Base-by-base conservation (phyloP, 768 basidiomycete genomes). In the Leucogyrophana mollusca region DNA sequence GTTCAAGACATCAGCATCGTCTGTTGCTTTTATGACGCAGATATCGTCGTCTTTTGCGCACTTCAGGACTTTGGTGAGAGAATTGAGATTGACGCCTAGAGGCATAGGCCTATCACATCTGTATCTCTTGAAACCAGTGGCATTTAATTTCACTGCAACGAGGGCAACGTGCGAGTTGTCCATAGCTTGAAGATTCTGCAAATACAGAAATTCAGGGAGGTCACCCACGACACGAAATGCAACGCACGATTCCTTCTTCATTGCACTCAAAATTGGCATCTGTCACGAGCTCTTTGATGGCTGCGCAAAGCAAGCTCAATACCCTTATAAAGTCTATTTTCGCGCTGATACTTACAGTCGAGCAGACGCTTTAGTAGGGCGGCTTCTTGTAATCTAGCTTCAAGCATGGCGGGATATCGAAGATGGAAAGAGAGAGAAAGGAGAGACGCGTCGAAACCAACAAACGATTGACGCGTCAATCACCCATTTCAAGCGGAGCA, bases 121-220 rank as follows among this genome's bases (percentile, higher is more conserved):
- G 69, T 87, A 99, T 43, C 77, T 73, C 56, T 81, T 77, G 78
- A 99, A 98, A 24, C 90, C 91, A 0, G 78, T 71, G 1, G 82
- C 79, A 33, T 85, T 72, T 23, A 99, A 79, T 51, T 87, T 79
- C 38, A 96, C 92, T 7, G 91, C 74, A 33, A 99, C 95, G 55
- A 98, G 88, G 1, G 95, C 96, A 59, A 99, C 95, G 68, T 98
- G 95, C 2, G 95, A 96, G 78, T 97, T 98, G 73, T 98, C 96
- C 95, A 98, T 99, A 3, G 95, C 96, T 73, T 98, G 95, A 4
- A 99, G 79, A 45, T 82, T 82, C 84, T 85, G 50, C 4, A n/a
- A 17, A 18, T 1, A 13, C 8, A 8, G 24, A 21, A 18, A 13
- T 36, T 13, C 20, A 32, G 17, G 16, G 22, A 13, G 30, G n/a